These are phyloP conservation scores for Bruguiera sexangula DNA, from an alignment of 345 rosid genomes.

Conservation along the genomic window DNA sequence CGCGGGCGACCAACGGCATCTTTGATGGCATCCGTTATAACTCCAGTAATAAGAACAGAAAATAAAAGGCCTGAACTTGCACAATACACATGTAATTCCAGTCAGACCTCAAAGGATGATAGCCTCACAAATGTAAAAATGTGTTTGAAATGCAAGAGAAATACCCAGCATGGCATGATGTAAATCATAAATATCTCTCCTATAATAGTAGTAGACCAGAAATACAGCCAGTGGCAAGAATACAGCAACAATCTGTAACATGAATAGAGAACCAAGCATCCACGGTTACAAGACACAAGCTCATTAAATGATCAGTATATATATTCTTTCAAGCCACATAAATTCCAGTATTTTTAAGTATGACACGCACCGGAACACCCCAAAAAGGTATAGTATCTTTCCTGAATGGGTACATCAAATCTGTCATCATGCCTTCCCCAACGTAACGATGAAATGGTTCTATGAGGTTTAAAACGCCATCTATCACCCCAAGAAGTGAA, in stretches of 20 bases:
- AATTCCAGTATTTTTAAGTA: neutral
- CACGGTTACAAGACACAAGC: neutral
- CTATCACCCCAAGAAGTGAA: conserved; percentile 40
- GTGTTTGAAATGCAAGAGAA: conserved; percentile 1
- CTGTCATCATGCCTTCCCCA: conserved; percentile 56
- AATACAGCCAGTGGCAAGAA: conserved; percentile 43
- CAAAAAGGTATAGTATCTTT: conserved; percentile 53
- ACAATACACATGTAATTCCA: neutral
- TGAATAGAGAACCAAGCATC: neutral
- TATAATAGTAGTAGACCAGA: conserved; percentile 32
- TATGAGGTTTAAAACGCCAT: conserved; percentile 32
- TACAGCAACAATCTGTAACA: conserved; percentile 35
- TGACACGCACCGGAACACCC: conserved; percentile 53
- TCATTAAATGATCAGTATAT: neutral
- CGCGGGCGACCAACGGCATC: conserved; percentile 62
- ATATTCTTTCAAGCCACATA: neutral
- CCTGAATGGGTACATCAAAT: conserved; percentile 53
- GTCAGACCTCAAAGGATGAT: no score
- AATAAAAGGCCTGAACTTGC: conserved; percentile 43
- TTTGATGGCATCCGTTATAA: conserved; percentile 61
- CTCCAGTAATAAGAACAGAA: conserved; percentile 50
- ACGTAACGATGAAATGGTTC: conserved; percentile 70
- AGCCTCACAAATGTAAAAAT: neutral
- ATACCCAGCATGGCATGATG: conserved; percentile 58
- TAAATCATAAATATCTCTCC: conserved; percentile 56